Evolutionary conservation across 2,329 filamentous ascomycete genomes (phyloP).

Genomic region (Trichophyton equinum): DNA sequence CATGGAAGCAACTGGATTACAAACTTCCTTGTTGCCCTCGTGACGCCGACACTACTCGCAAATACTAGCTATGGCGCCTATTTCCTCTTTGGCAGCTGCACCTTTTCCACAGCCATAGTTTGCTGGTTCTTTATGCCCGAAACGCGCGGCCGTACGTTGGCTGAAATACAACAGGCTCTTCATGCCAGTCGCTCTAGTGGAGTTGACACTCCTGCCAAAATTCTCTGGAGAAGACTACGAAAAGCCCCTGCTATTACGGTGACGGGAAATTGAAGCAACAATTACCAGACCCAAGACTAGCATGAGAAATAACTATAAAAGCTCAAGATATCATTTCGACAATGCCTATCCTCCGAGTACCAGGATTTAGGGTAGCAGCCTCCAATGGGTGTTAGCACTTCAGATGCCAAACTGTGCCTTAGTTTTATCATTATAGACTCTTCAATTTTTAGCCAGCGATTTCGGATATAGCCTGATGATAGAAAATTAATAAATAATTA

Average conservation of each 20-base stretch:
- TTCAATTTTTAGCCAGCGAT: too few relatives aligned
- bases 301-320: not conserved
- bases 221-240: not conserved
- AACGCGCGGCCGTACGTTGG: conserved; percentile 38
- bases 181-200: not conserved
- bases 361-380: too few relatives aligned
- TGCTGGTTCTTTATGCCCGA: conserved; percentile 39
- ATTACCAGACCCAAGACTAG: not conserved
- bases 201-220: not conserved
- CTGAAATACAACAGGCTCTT: conserved; percentile 40
- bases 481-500: too few relatives aligned
- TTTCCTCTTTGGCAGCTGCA: conserved; percentile 35
- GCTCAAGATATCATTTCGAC: not conserved
- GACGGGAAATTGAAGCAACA: not conserved
- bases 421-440: too few relatives aligned
- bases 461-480: too few relatives aligned
- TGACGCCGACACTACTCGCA: conserved; percentile 33
- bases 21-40: conserved; percentile 36
- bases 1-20: conserved; percentile 41
- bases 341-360: not conserved
- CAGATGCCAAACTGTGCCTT: too few relatives aligned
- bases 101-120: conserved; percentile 29
- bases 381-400: too few relatives aligned
- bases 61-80: conserved; percentile 35
- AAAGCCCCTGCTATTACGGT: not conserved